Evolutionary conservation across 805 yeast species (phyloP), one percentile per base, ranked within the genome.

Genomic region (Geotrichum ghanense): DNA sequence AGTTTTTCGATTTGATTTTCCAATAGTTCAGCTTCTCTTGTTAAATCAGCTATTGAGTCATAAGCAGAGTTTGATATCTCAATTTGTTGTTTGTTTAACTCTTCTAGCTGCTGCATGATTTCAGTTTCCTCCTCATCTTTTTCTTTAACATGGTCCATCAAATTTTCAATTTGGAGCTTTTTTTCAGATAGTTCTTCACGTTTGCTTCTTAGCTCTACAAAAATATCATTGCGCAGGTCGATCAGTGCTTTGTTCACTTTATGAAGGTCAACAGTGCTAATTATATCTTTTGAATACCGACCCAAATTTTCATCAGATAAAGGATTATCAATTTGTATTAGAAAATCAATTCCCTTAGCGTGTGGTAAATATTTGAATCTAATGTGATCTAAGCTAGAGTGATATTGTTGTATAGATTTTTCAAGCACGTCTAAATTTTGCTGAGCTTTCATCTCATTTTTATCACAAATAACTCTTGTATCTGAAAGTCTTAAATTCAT

Each of bases 161-260:
- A 56, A 22, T 72, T 67, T 52, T 81, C 87, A 20, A 79, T 67
- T 45, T 67, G 68, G 45, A 80, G 82, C 56, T 81, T 83, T 2
- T 76, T 51, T 53, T 69, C 70, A 42, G 80, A 71, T 2, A 72
- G 64, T 34, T 77, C 79, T 48, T 81, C 88, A 51, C 80, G 80
- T 20, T 67, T 57, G 25, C 62, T 62, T 54, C 75, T 79, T 16
- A 71, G 67, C 43, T 71, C 66, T 14, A 65, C 56, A 34, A 70
- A 67, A 22, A 79, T 63, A 24, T 67, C 65, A 46, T 70, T 69
- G 51, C 81, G 79, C 23, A 73, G 59, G 43, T 69, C 56, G 37
- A 65, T 62, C 42, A 64, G 55, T 49, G 56, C 60, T 48, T 50
- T 55, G 51, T 72, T 57, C 49, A 56, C 61, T 48, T 50, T 55